Conservation (phyloP, 306 rosid genomes). For the Hippophae rhamnoides region DNA sequence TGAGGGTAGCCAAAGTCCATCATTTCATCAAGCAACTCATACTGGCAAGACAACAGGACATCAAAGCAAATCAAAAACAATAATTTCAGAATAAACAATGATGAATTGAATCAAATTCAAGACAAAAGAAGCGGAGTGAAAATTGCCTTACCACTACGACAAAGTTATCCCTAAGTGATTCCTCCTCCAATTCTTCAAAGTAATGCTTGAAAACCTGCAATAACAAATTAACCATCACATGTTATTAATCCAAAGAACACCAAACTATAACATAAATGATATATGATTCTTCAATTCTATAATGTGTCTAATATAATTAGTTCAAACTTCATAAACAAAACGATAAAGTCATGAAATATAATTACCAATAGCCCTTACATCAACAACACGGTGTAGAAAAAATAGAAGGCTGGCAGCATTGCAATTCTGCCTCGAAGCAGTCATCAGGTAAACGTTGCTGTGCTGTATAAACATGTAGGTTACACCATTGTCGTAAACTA, state of each 20-base stretch:
- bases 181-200: constrained; percentile 93
- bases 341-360: not conserved
- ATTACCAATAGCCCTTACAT: constrained; percentile 45
- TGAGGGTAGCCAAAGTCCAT: constrained; percentile 99
- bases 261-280: no score
- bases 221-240: constrained; percentile 2
- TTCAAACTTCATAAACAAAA: no score
- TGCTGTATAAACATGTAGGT: constrained; percentile 94
- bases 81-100: no score
- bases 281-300: no score
- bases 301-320: no score
- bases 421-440: constrained; percentile 90
- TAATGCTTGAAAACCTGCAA: constrained; percentile 92
- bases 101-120: no score
- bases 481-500: constrained; percentile 73
- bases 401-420: constrained; percentile 90
- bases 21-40: constrained; percentile 89
- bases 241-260: no score
- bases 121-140: no score
- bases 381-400: constrained; percentile 84
- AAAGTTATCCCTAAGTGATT: constrained; percentile 93
- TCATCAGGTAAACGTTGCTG: constrained; percentile 82
- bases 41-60: constrained; percentile 33
- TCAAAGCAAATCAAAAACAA: constrained; percentile 4
- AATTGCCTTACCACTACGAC: constrained; percentile 80